These are phyloP conservation scores for Tulasnella sp. DNA, from an alignment of 768 basidiomycete species.

Conservation along the genomic window DNA sequence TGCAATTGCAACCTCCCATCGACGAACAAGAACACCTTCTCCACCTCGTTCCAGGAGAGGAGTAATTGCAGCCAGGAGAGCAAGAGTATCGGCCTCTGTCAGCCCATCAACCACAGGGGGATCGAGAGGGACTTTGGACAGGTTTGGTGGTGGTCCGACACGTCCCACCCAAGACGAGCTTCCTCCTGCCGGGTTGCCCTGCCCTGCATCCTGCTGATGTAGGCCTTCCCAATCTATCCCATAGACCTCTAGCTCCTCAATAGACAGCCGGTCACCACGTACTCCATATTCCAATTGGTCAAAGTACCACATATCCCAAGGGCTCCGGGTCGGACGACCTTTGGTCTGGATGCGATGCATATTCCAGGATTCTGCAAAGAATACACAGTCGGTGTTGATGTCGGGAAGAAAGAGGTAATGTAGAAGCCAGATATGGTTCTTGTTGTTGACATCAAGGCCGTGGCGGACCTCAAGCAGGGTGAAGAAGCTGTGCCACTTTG, in stretches of 20 bases:
- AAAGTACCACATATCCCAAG: constrained; percentile 22
- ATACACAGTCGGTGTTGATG: constrained; percentile 18
- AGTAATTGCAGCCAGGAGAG: too few relatives aligned
- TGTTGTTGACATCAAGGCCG: constrained; percentile 21
- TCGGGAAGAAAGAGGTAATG: constrained; percentile 23
- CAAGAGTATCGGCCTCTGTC: too few relatives aligned
- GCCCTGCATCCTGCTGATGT: not conserved
- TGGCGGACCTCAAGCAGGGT: constrained; percentile 20
- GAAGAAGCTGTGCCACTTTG: constrained; percentile 20
- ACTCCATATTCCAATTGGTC: constrained; percentile 18
- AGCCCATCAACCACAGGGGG: too few relatives aligned
- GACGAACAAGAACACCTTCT: too few relatives aligned
- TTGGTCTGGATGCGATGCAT: constrained; percentile 18
- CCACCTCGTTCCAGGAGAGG: too few relatives aligned
- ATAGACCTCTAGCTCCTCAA: not conserved
- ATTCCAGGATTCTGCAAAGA: constrained; percentile 22
- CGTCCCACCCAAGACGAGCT: not conserved
- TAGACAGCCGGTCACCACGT: not conserved
- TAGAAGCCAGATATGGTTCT: constrained; percentile 24
- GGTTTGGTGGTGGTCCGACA: not conserved
- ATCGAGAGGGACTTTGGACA: not conserved
- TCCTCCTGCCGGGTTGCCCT: not conserved
- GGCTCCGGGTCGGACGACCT: constrained; percentile 19
- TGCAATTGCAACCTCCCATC: too few relatives aligned
- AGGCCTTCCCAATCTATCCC: constrained; percentile 2